Conservation (phyloP, 2,329 filamentous ascomycete species). For the Cladosporium sp. region DNA sequence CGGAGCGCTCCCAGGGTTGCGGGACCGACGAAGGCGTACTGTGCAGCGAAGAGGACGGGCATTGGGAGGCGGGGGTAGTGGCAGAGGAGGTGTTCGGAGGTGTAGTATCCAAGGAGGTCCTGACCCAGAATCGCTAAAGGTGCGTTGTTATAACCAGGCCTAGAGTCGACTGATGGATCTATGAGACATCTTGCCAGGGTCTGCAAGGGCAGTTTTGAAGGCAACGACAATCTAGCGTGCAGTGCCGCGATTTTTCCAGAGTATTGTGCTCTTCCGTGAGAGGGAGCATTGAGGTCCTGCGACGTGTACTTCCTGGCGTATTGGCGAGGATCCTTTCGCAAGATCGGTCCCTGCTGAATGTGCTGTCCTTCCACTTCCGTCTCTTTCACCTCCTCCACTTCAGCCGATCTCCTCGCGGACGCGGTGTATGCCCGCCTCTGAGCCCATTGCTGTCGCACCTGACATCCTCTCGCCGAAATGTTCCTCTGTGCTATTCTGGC, state of each 20-base stretch:
- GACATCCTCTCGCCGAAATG: not conserved
- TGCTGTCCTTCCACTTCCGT: not conserved
- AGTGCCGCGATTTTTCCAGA: constrained; percentile 91
- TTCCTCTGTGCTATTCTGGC: constrained; percentile 7
- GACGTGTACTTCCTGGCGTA: no score
- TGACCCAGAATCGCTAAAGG: constrained; percentile 76
- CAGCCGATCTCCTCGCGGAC: constrained; percentile 5
- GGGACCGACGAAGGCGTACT: constrained; percentile 77
- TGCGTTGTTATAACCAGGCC: constrained; percentile 81
- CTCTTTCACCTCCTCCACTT: constrained; percentile 3
- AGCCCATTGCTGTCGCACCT: constrained; percentile 8
- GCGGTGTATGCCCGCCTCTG: constrained; percentile 10
- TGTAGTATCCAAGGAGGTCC: constrained; percentile 82
- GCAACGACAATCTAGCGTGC: constrained; percentile 80
- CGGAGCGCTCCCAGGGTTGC: constrained; percentile 70
- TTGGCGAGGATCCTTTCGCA: no score
- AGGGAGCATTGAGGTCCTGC: constrained; percentile 23
- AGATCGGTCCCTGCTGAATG: not conserved
- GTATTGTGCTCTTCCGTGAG: constrained; percentile 46
- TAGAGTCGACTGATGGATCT: constrained; percentile 75
- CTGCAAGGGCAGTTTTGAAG: constrained; percentile 75
- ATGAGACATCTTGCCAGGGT: constrained; percentile 83
- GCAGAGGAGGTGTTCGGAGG: constrained; percentile 80
- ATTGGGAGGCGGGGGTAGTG: constrained; percentile 88
- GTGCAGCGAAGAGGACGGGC: constrained; percentile 77